phyloP scores from a whole-genome alignment of 208 protist species.

The Giardia muris region DNA sequence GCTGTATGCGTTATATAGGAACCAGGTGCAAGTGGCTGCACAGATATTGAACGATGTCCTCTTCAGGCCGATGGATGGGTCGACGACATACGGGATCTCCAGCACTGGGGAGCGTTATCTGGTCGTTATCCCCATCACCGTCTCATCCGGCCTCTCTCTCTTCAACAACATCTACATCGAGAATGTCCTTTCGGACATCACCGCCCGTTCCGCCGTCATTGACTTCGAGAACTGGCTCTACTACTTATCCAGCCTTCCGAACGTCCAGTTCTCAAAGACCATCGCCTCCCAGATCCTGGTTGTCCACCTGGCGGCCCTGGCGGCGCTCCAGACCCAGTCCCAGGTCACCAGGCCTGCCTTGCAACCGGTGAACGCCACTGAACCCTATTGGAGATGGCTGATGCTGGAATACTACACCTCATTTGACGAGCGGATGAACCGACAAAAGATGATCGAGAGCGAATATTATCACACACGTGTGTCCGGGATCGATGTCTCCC shows the following conservation, averaged over 20 bases:
- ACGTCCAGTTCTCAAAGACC: slow-evolving; percentile 2
- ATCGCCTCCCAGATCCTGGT: slow-evolving; percentile 18
- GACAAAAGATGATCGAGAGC: background rate
- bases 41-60: slow-evolving; percentile 1
- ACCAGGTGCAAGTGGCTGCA: slow-evolving; percentile 5
- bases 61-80: background rate
- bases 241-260: slow-evolving; percentile 8
- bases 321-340: background rate
- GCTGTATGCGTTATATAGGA: background rate
- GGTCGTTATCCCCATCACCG: slow-evolving; percentile 15
- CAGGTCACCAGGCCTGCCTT: too few relatives aligned
- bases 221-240: slow-evolving; percentile 31
- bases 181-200: slow-evolving; percentile 16
- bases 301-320: background rate
- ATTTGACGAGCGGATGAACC: background rate
- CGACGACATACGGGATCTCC: background rate
- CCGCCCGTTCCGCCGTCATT: background rate
- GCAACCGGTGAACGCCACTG: too few relatives aligned
- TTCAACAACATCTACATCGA: slow-evolving; percentile 26
- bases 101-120: background rate
- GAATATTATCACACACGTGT: background rate
- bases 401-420: slow-evolving; percentile 26
- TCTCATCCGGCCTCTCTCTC: background rate
- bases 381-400: slow-evolving; percentile 7
- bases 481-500: background rate